Conservation (phyloP, 2,329 filamentous ascomycete species). For the Macrophomina phaseolina region DNA sequence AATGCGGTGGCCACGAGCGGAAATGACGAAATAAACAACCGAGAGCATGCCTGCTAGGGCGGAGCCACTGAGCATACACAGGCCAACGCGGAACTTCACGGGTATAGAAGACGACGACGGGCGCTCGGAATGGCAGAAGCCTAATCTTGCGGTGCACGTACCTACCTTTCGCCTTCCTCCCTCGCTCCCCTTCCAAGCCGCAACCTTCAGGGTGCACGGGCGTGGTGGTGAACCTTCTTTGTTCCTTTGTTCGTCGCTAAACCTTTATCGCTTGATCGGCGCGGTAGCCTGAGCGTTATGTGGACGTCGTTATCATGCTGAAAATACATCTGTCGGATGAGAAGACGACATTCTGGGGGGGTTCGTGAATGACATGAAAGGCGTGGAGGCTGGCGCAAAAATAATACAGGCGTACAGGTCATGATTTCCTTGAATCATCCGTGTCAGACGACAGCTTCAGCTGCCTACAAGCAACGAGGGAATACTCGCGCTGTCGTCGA, state of each 20-base stretch:
- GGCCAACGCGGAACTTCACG: too few species aligned
- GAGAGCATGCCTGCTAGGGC: not conserved
- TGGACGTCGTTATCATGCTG: not conserved
- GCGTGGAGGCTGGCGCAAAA: too few species aligned
- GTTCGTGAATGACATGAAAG: too few species aligned
- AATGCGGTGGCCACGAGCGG: not conserved
- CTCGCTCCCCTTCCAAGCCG: not conserved
- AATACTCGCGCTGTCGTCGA: too few species aligned
- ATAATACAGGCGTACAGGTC: too few species aligned
- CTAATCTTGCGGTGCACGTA: slow-evolving; percentile 4
- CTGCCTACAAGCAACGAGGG: too few species aligned
- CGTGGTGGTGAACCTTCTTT: not conserved
- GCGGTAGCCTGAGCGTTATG: slow-evolving; percentile 4
- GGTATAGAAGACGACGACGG: not conserved
- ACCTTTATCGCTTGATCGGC: not conserved
- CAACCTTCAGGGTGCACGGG: not conserved
- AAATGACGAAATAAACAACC: not conserved
- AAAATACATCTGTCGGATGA: not conserved
- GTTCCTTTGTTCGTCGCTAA: not conserved
- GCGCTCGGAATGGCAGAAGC: not conserved
- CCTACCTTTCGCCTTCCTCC: not conserved
- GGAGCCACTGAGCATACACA: not conserved
- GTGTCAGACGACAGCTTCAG: too few species aligned
- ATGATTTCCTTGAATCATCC: too few species aligned
- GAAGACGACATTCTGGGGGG: too few species aligned